Evolutionary conservation across 2,329 filamentous ascomycete genomes (phyloP).

Genomic region (Macrophomina tecta): DNA sequence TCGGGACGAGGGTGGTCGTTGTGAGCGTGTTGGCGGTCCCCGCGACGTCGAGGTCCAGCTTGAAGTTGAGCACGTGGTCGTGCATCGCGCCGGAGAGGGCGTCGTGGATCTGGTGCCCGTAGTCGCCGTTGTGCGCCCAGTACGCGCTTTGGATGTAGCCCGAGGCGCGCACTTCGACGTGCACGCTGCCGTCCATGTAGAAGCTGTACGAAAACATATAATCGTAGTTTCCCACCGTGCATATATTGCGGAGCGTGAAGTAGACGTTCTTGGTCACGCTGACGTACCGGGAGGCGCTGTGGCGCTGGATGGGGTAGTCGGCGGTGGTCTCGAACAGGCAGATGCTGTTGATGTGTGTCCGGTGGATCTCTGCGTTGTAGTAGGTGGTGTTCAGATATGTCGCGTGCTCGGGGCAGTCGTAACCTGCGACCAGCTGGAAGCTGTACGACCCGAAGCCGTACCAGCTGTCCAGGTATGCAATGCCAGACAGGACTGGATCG

Average conservation of each 20-base stretch:
- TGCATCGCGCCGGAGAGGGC: constrained; percentile 44
- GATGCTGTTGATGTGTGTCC: constrained; percentile 56
- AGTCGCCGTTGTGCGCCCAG: constrained; percentile 39
- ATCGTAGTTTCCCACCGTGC: constrained; percentile 50
- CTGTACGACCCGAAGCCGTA: constrained; percentile 57
- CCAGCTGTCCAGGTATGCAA: constrained; percentile 55
- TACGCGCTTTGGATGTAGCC: constrained; percentile 39
- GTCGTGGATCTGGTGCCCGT: constrained; percentile 48
- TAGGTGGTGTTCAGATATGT: constrained; percentile 58
- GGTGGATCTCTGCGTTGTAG: constrained; percentile 47
- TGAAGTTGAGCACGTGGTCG: constrained; percentile 51
- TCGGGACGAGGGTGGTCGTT: constrained; percentile 39
- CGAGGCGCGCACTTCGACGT: constrained; percentile 37
- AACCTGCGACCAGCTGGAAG: constrained; percentile 55
- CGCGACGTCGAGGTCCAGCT: constrained; percentile 48
- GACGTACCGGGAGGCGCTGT: constrained; percentile 37
- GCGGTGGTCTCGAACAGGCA: constrained; percentile 48
- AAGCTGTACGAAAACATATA: constrained; percentile 39
- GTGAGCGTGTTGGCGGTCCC: constrained; percentile 45
- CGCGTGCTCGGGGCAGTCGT: constrained; percentile 59
- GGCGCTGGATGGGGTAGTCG: constrained; percentile 42
- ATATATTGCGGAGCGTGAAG: constrained; percentile 54
- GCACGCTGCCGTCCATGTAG: constrained; percentile 38
- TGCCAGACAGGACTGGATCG: constrained; percentile 55
- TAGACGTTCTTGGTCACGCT: constrained; percentile 42